These are phyloP conservation scores for Saitozyma podzolica DNA, from an alignment of 768 basidiomycete genomes.

Conservation along the genomic window DNA sequence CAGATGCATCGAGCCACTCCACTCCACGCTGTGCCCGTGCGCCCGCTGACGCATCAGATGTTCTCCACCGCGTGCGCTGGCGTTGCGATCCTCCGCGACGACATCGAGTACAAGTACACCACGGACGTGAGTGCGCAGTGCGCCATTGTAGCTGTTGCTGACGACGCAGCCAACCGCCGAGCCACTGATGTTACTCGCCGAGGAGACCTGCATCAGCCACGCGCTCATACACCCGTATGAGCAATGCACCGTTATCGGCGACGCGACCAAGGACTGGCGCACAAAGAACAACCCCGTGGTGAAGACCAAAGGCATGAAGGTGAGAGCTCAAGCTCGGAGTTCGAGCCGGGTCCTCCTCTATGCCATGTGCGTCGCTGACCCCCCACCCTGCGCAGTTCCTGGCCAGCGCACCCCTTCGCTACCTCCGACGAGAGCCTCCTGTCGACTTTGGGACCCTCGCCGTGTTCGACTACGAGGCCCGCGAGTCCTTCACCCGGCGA, in stretches of 20 bases:
- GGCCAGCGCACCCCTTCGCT: slow-evolving; percentile 34
- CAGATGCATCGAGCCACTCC: background rate
- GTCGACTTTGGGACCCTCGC: slow-evolving; percentile 41
- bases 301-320: slow-evolving; percentile 9
- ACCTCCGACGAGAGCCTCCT: slow-evolving; percentile 15
- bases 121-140: slow-evolving; percentile 12
- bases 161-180: slow-evolving; percentile 9
- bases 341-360: no score
- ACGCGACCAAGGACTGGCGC: slow-evolving; percentile 37
- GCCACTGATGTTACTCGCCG: background rate
- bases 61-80: slow-evolving; percentile 5
- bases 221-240: slow-evolving; percentile 1
- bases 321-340: no score
- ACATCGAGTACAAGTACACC: slow-evolving; percentile 10
- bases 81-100: slow-evolving; percentile 13
- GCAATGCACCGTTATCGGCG: slow-evolving; percentile 29
- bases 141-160: background rate
- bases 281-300: slow-evolving; percentile 23
- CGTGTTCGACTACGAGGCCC: slow-evolving; percentile 24
- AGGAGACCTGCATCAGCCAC: background rate
- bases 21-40: no score
- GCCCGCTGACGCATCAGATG: slow-evolving; percentile 6
- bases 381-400: slow-evolving; percentile 34
- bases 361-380: no score
- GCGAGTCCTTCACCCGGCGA: slow-evolving; percentile 28